Conservation (phyloP, 495 filamentous ascomycete genomes). For the Cladorrhinum samala region DNA sequence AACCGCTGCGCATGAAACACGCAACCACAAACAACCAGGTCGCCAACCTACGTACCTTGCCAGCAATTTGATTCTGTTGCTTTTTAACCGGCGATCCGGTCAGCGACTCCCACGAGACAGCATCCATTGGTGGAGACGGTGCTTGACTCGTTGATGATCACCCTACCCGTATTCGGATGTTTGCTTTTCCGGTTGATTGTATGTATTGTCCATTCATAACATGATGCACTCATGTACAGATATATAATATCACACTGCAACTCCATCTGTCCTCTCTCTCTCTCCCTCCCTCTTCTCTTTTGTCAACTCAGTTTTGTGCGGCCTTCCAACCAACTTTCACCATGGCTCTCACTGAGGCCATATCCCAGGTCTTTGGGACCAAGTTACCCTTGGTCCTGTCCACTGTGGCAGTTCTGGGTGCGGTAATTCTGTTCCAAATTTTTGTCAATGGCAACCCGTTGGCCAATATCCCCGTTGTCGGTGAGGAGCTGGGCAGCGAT, state of each 20-base stretch:
- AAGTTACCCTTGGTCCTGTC: slow-evolving; percentile 24
- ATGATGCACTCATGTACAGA: too few species aligned
- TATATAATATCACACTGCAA: background rate
- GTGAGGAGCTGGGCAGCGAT: slow-evolving; percentile 23
- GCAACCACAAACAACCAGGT: too few species aligned
- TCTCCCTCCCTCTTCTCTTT: background rate
- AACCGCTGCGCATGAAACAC: too few species aligned
- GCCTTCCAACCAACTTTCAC: background rate
- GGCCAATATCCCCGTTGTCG: slow-evolving; percentile 23
- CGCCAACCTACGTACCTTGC: too few species aligned
- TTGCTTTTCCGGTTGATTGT: too few species aligned
- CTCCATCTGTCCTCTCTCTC: background rate
- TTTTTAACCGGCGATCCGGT: too few species aligned
- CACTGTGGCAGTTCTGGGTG: slow-evolving; percentile 18
- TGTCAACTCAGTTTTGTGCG: too few species aligned
- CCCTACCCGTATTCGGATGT: too few species aligned
- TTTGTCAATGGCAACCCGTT: slow-evolving; percentile 11
- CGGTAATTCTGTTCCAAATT: slow-evolving; percentile 19
- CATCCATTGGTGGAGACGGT: too few species aligned
- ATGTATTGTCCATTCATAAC: background rate
- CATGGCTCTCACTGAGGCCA: slow-evolving; percentile 14
- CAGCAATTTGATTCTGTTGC: too few species aligned
- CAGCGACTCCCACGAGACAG: too few species aligned
- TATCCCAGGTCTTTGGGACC: slow-evolving; percentile 12
- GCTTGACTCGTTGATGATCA: too few species aligned